Evolutionary conservation across 2,329 filamentous ascomycete species (phyloP).

Genomic region (Fusarium secorum): DNA sequence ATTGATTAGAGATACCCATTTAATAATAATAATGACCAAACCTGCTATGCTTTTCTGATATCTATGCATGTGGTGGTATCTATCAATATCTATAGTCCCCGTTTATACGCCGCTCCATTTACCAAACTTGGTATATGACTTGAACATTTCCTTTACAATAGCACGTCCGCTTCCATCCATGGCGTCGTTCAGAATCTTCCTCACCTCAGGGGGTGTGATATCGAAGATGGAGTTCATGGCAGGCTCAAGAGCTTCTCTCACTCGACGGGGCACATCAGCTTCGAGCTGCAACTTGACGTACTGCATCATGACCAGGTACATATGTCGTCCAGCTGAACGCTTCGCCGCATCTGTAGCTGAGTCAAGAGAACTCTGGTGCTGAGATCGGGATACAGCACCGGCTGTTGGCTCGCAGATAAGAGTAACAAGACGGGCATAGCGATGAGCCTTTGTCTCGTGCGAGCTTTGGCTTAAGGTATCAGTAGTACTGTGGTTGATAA

Average conservation of each 20-base stretch:
- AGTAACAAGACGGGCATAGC: slow-evolving; percentile 64
- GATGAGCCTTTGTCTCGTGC: slow-evolving; percentile 56
- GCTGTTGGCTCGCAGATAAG: slow-evolving; percentile 67
- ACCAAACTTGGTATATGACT: slow-evolving; percentile 67
- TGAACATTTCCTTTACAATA: slow-evolving; percentile 66
- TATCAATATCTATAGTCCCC: slow-evolving; percentile 14
- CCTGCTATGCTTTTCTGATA: slow-evolving; percentile 1
- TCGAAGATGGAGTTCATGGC: slow-evolving; percentile 67
- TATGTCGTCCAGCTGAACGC: slow-evolving; percentile 66
- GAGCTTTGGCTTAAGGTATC: slow-evolving; percentile 36
- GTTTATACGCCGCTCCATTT: slow-evolving; percentile 67
- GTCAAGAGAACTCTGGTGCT: slow-evolving; percentile 58
- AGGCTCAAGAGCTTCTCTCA: slow-evolving; percentile 64
- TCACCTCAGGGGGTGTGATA: slow-evolving; percentile 62
- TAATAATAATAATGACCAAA: slow-evolving; percentile 26
- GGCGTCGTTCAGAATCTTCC: slow-evolving; percentile 65
- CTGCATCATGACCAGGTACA: slow-evolving; percentile 66
- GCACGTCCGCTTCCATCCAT: slow-evolving; percentile 67
- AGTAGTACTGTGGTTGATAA: slow-evolving; percentile 46
- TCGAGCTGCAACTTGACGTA: slow-evolving; percentile 70
- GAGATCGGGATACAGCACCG: slow-evolving; percentile 60
- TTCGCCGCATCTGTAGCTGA: slow-evolving; percentile 69
- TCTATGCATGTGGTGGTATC: slow-evolving; percentile 33
- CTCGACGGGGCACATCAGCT: slow-evolving; percentile 56
- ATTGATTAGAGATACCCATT: slow-evolving; percentile 31